A percentile compares a stretch with the other conserved stretches of the same genome.
phyloP scores from a whole-genome alignment of 306 rosid genomes.

The Geum urbanum region DNA sequence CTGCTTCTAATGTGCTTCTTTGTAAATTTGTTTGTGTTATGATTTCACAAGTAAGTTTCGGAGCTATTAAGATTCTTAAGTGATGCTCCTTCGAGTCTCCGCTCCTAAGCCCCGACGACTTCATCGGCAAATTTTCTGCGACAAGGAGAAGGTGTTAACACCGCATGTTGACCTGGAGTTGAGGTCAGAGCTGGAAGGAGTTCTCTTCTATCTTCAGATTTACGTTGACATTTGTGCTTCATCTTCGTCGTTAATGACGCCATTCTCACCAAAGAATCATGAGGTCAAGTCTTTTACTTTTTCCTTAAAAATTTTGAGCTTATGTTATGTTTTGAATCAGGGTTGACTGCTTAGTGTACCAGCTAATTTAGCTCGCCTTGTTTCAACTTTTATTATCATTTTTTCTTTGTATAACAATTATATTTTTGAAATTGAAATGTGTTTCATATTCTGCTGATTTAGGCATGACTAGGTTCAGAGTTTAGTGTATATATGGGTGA shows the following conservation, averaged over 20 bases:
- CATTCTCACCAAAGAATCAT: constrained; percentile 38
- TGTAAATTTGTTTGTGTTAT: no score
- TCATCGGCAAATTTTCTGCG: constrained; percentile 15
- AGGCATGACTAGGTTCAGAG: background rate
- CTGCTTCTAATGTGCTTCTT: no score
- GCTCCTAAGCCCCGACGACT: constrained; percentile 14
- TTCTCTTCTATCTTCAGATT: constrained; percentile 41
- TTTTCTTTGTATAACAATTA: background rate
- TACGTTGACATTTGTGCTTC: constrained; percentile 42
- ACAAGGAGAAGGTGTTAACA: constrained; percentile 12
- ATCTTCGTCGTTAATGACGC: constrained; percentile 45
- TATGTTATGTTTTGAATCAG: background rate
- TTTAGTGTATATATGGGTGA: background rate
- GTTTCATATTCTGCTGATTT: background rate
- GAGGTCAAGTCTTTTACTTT: constrained; percentile 13
- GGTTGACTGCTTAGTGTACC: constrained; percentile 5
- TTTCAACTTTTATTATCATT: background rate
- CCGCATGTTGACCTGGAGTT: background rate
- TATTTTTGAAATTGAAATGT: background rate
- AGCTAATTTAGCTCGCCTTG: background rate
- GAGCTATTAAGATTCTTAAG: constrained; percentile 36
- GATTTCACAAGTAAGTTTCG: no score
- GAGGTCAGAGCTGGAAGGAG: constrained; percentile 20
- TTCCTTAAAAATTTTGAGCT: background rate
- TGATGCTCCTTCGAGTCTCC: constrained; percentile 61